Evolutionary conservation across 139 green algal genomes (phyloP).

Genomic region (Volvox reticuliferus): DNA sequence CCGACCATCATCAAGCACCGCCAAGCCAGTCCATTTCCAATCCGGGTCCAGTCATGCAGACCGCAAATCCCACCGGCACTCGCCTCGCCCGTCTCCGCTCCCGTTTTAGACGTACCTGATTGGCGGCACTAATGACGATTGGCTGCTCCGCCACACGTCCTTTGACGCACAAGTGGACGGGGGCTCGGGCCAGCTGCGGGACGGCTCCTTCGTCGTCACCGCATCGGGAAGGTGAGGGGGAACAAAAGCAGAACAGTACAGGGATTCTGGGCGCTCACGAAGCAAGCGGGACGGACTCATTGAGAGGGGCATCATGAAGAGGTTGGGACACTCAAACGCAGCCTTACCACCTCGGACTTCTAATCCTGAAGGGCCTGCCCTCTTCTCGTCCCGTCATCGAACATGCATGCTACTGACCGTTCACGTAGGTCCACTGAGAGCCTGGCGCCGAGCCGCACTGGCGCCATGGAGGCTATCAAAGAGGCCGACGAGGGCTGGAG

Average conservation of each 20-base stretch:
- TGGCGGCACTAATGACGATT: slow-evolving; percentile 31
- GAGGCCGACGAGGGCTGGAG: slow-evolving; percentile 25
- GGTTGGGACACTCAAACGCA: too few relatives aligned
- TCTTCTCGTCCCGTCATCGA: background rate
- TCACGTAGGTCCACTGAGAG: slow-evolving; percentile 3
- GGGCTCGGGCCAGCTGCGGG: background rate
- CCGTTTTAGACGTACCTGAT: slow-evolving; percentile 45
- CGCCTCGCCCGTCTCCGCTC: background rate
- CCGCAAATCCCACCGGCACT: too few relatives aligned
- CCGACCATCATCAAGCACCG: too few relatives aligned
- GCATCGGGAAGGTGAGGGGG: background rate
- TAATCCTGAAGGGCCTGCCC: background rate
- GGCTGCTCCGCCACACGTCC: slow-evolving; percentile 31
- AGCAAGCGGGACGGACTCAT: background rate
- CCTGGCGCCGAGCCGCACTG: background rate
- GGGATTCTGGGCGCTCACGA: too few relatives aligned
- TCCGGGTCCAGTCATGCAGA: too few relatives aligned
- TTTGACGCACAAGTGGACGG: slow-evolving; percentile 21
- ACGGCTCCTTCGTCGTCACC: slow-evolving; percentile 38
- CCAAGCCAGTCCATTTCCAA: too few relatives aligned
- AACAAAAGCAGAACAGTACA: background rate
- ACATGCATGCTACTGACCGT: background rate
- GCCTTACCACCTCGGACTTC: too few relatives aligned
- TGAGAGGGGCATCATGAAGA: background rate
- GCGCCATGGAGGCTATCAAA: slow-evolving; percentile 36